phyloP scores from a whole-genome alignment of 306 rosid genomes.

The Cicer pinnatifidum region DNA sequence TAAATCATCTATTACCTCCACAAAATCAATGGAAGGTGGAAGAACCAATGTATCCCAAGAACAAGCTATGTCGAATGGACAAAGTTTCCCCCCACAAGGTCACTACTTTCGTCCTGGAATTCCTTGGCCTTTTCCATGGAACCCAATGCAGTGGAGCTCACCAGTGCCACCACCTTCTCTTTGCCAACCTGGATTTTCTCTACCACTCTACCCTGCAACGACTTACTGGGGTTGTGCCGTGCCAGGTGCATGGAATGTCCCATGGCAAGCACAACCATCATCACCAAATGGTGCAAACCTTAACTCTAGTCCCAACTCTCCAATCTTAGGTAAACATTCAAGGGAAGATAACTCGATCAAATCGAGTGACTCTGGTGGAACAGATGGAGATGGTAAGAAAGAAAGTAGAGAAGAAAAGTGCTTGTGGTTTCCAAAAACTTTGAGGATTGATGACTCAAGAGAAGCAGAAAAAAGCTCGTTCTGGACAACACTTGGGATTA shows the following conservation, averaged over 20 bases:
- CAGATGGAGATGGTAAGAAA: slow-evolving; percentile 40
- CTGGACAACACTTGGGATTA: slow-evolving; percentile 65
- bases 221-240: slow-evolving; percentile 67
- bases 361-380: slow-evolving; percentile 37
- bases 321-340: slow-evolving; percentile 75
- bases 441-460: slow-evolving; percentile 68
- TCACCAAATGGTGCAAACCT: slow-evolving; percentile 44
- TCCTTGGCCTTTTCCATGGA: slow-evolving; percentile 68
- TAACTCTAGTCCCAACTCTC: slow-evolving; percentile 50
- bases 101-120: slow-evolving; percentile 61
- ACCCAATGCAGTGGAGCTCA: slow-evolving; percentile 62
- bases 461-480: slow-evolving; percentile 67
- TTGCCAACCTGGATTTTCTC: slow-evolving; percentile 58
- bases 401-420: slow-evolving; percentile 48
- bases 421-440: slow-evolving; percentile 64
- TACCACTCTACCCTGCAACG: slow-evolving; percentile 66
- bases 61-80: slow-evolving; percentile 45
- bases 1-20: slow-evolving; percentile 62
- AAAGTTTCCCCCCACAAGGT: slow-evolving; percentile 56
- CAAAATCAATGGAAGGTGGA: slow-evolving; percentile 54
- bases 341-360: slow-evolving; percentile 58
- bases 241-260: slow-evolving; percentile 60
- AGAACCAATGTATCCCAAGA: slow-evolving; percentile 45
- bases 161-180: slow-evolving; percentile 56
- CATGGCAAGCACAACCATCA: slow-evolving; percentile 51